Evolutionary conservation across 78 protist genomes (phyloP).

Genomic region (Dictyostelium capitatum): DNA sequence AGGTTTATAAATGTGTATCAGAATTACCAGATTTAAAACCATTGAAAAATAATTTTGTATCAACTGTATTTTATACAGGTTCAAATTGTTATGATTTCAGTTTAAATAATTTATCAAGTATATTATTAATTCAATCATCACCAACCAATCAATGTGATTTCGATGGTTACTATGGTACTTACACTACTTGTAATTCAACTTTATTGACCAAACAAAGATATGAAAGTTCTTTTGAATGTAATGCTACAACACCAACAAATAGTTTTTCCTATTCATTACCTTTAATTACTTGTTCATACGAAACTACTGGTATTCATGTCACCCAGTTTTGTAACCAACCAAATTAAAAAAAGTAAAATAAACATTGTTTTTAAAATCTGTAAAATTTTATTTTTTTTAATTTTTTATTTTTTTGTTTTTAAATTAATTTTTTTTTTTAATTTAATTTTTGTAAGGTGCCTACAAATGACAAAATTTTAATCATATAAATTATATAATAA

Average conservation of each 20-base stretch:
- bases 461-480: too few relatives aligned
- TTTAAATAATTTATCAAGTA: background rate
- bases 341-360: background rate
- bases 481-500: too few relatives aligned
- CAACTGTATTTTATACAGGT: background rate
- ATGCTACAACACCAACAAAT: background rate
- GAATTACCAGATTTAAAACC: background rate
- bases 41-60: background rate
- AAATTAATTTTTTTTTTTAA: too few relatives aligned
- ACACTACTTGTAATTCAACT: background rate
- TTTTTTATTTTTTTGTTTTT: too few relatives aligned
- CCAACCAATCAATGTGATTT: slow-evolving; percentile 12
- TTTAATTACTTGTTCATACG: background rate
- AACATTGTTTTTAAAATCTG: too few relatives aligned
- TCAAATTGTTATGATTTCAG: background rate
- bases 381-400: too few relatives aligned
- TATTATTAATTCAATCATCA: background rate
- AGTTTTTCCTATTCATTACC: background rate
- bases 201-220: background rate
- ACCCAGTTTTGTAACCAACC: background rate
- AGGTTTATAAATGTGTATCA: background rate
- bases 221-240: background rate
- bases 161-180: background rate
- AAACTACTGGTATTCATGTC: background rate
- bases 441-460: too few relatives aligned